phyloP scores from a whole-genome alignment of 352 stramenopile genomes.

The Globisporangium parvum region DNA sequence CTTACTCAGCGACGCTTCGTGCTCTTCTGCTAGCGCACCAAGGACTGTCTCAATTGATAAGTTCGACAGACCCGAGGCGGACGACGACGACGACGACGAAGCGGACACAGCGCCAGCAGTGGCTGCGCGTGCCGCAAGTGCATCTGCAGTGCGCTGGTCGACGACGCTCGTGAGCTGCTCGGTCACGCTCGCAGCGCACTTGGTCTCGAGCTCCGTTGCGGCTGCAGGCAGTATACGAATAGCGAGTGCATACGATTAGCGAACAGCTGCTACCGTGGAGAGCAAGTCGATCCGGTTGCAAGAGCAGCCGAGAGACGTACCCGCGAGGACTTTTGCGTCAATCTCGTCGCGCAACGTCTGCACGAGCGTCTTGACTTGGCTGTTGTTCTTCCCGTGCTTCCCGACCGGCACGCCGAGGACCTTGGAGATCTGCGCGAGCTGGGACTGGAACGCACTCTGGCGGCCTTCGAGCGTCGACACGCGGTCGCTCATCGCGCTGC shows the following conservation, averaged over 20 bases:
- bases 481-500: constrained; percentile 53
- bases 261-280: too few relatives aligned
- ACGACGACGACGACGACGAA: constrained; percentile 1
- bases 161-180: constrained; percentile 18
- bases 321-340: constrained; percentile 44
- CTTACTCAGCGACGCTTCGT: constrained; percentile 64
- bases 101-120: not conserved
- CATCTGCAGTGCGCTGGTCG: constrained; percentile 9
- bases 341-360: constrained; percentile 72
- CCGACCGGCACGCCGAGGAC: constrained; percentile 57
- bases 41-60: constrained; percentile 49
- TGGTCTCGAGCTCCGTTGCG: constrained; percentile 28
- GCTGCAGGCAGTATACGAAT: constrained; percentile 9
- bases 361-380: constrained; percentile 60
- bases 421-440: constrained; percentile 73
- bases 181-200: constrained; percentile 18
- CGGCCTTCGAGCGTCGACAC: constrained; percentile 73
- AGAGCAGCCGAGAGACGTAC: constrained; percentile 12
- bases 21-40: constrained; percentile 52
- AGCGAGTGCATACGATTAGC: not conserved
- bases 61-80: not conserved
- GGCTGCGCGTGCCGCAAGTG: not conserved
- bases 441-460: constrained; percentile 77
- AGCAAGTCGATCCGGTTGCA: too few relatives aligned
- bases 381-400: constrained; percentile 65